Percentiles rank a stretch among this genome's conserved stretches.
Evolutionary conservation across 2,329 filamentous ascomycete species (phyloP).

Genomic region (Penicillium polonicum): DNA sequence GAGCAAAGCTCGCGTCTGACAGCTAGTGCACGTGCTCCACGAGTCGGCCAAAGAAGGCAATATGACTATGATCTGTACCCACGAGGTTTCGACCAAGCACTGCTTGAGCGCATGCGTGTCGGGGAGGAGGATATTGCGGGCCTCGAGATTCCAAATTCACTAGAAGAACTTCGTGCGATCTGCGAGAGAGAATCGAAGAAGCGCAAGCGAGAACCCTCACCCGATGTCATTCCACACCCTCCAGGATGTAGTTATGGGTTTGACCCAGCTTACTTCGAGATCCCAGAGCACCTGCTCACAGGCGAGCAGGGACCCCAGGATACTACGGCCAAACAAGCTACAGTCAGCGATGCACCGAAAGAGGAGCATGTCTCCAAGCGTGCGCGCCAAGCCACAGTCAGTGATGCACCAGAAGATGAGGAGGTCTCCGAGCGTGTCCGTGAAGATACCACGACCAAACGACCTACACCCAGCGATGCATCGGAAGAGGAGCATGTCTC

Average conservation of each 20-base stretch:
- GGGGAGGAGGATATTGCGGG: slow-evolving; percentile 10
- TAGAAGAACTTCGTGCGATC: not conserved
- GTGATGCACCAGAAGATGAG: not conserved
- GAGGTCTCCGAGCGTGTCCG: not conserved
- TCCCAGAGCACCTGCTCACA: slow-evolving; percentile 28
- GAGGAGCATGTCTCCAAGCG: not conserved
- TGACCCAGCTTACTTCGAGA: slow-evolving; percentile 39
- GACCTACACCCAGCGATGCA: not conserved
- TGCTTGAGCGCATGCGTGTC: slow-evolving; percentile 10
- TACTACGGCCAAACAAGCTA: not conserved
- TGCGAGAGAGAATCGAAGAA: slow-evolving; percentile 28
- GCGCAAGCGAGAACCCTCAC: slow-evolving; percentile 42
- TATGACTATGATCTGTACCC: slow-evolving; percentile 4
- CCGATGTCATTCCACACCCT: slow-evolving; percentile 45
- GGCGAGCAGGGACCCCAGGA: slow-evolving; percentile 8
- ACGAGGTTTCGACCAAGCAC: slow-evolving; percentile 5
- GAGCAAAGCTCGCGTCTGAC: not conserved
- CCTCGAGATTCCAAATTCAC: not conserved
- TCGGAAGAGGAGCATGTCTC: not conserved
- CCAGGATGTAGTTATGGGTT: slow-evolving; percentile 43
- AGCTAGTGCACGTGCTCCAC: not conserved
- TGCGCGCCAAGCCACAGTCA: not conserved
- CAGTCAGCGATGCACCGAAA: not conserved
- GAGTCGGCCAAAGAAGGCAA: not conserved
- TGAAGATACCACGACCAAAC: not conserved